These are phyloP conservation scores for Lepiota venenata DNA, from an alignment of 768 basidiomycete genomes.

Conservation along the genomic window DNA sequence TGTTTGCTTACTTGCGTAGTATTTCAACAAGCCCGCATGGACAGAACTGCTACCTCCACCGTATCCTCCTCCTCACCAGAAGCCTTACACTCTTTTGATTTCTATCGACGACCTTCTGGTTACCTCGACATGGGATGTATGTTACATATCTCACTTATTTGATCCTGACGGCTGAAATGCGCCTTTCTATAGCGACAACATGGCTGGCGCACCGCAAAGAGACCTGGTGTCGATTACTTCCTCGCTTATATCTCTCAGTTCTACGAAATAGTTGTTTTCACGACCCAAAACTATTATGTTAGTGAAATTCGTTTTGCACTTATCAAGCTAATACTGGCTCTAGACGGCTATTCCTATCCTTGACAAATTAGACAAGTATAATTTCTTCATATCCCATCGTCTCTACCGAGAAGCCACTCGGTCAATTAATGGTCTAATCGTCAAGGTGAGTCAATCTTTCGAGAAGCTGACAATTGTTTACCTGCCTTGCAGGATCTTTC, in stretches of 20 bases:
- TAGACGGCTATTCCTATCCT: slow-evolving; percentile 87
- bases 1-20: slow-evolving; percentile 37
- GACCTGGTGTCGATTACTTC: slow-evolving; percentile 98
- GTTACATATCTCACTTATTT: slow-evolving; percentile 30
- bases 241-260: slow-evolving; percentile 96
- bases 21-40: slow-evolving; percentile 93
- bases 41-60: slow-evolving; percentile 88
- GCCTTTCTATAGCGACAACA: slow-evolving; percentile 62
- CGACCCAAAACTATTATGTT: slow-evolving; percentile 85
- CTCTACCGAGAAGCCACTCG: slow-evolving; percentile 94
- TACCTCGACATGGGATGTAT: slow-evolving; percentile 92
- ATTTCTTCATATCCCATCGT: slow-evolving; percentile 82
- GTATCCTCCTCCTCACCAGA: slow-evolving; percentile 75
- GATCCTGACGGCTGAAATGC: not conserved
- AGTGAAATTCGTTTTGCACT: slow-evolving; percentile 26
- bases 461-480: not conserved
- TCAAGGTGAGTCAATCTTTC: slow-evolving; percentile 59
- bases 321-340: slow-evolving; percentile 1
- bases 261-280: slow-evolving; percentile 97
- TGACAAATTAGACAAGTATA: slow-evolving; percentile 93
- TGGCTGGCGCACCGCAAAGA: slow-evolving; percentile 97
- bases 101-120: slow-evolving; percentile 92
- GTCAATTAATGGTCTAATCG: slow-evolving; percentile 73
- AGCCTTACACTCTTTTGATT: slow-evolving; percentile 89
- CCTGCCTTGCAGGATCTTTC: slow-evolving; percentile 65